Evolutionary conservation across 345 rosid genomes (phyloP).

Genomic region (Sonneratia caseolaris): DNA sequence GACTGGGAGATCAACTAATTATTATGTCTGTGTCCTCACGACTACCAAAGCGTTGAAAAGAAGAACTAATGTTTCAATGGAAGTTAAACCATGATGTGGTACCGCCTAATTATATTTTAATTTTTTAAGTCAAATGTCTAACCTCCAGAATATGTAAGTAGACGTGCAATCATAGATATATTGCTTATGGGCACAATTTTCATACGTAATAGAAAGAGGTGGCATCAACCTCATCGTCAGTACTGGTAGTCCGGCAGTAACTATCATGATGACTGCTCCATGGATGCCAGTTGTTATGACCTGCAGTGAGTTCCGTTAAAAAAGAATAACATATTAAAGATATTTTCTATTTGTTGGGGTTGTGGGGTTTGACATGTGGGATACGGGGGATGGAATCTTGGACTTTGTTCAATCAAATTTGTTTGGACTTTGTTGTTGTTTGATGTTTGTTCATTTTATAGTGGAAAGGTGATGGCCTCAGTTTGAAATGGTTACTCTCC

Average conservation of each 20-base stretch:
- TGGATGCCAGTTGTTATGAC: too few relatives aligned
- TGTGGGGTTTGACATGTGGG: not conserved
- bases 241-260: too few relatives aligned
- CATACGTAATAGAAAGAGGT: too few relatives aligned
- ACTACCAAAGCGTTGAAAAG: conserved; percentile 22
- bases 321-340: not conserved
- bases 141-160: too few relatives aligned
- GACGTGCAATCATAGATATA: too few relatives aligned
- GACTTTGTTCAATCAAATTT: conserved; percentile 1
- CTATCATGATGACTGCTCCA: too few relatives aligned
- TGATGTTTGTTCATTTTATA: conserved; percentile 6
- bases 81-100: conserved; percentile 3
- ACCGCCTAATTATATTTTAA: too few relatives aligned
- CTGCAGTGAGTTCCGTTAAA: not conserved
- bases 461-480: not conserved
- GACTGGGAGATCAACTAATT: not conserved
- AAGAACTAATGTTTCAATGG: conserved; percentile 7
- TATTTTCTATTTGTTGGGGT: not conserved
- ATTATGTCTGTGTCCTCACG: not conserved
- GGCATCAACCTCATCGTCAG: too few relatives aligned
- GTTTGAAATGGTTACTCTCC: conserved; percentile 16
- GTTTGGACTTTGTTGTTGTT: not conserved
- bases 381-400: not conserved
- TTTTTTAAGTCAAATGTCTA: too few relatives aligned
- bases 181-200: too few relatives aligned